Base-by-base conservation (phyloP, 441 rosid species). In the Populus hybrid region DNA sequence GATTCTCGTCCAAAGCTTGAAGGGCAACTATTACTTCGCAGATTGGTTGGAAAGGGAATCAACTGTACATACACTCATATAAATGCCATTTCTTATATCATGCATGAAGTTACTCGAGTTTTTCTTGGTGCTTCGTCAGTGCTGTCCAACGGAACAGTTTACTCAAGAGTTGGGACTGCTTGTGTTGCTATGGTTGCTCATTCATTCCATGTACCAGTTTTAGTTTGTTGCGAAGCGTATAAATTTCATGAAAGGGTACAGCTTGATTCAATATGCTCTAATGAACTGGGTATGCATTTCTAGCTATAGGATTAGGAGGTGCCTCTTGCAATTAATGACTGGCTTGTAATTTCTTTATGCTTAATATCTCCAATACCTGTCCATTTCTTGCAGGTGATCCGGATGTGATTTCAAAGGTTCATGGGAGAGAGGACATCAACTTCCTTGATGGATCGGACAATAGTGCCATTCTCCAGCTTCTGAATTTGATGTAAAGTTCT, bases 1-100 rank as follows among this genome's bases (percentile, higher is more conserved):
- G 98, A 94, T 83, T 92, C 97, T 54, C 92, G 91, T 64, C 98
- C 98, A 20, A 92, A 92, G 88, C 94, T 91, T 75, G 97, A 91
- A 82, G 98, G 98, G 67, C 92, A 92, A 83, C 82, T 69, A 38
- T 81, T 94, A 75, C 94, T 92, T 74, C 94, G 93, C 78, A 90
- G 97, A 85, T 86, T 94, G 95, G 92, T 90, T 83, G 88, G 79
- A 70, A 89, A 81, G 87, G 98, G 98, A 66, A 85, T 94, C 66
- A 84, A 74, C 84, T 89, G 97, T 86, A 92, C 96, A 81, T 94
- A 94, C 85, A 88, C 92, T 63, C 91, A 94, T 76, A 87, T 94
- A 82, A 94, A 92, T 80, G 96, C 98, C 30, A 83, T 92, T 78
- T 92, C 98, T 54, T 94, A 92, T 79, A 88, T 92, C 83, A 92